These are phyloP conservation scores for Fusarium newnesense DNA, from an alignment of 2,329 filamentous ascomycete genomes.

Conservation along the genomic window DNA sequence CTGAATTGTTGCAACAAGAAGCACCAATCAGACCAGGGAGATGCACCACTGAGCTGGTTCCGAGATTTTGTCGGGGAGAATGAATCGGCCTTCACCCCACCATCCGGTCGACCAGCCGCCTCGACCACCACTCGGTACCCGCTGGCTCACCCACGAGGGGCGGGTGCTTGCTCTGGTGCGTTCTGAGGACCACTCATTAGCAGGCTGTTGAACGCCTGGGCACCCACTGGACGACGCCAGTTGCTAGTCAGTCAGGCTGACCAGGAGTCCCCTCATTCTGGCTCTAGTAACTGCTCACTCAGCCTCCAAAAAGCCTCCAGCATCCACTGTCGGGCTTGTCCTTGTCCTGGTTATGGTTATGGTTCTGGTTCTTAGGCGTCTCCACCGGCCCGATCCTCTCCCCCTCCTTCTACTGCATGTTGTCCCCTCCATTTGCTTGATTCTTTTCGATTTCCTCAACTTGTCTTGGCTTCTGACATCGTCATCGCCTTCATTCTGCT, in stretches of 20 bases:
- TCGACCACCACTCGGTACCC: slow-evolving; percentile 33
- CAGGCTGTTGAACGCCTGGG: slow-evolving; percentile 35
- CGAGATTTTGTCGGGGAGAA: slow-evolving; percentile 45
- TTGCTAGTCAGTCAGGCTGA: slow-evolving; percentile 40
- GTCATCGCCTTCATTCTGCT: slow-evolving; percentile 38
- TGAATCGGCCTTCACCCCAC: slow-evolving; percentile 38
- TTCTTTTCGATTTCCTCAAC: slow-evolving; percentile 40
- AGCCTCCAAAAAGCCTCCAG: slow-evolving; percentile 32
- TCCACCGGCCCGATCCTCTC: slow-evolving; percentile 41
- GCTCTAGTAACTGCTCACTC: slow-evolving; percentile 18
- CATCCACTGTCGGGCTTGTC: slow-evolving; percentile 26
- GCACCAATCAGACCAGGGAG: slow-evolving; percentile 33
- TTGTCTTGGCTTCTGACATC: slow-evolving; percentile 36
- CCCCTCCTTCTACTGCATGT: slow-evolving; percentile 34
- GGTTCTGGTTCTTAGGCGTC: slow-evolving; percentile 23
- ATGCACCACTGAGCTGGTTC: slow-evolving; percentile 41
- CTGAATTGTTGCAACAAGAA: slow-evolving; percentile 19
- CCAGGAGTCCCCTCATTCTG: slow-evolving; percentile 32
- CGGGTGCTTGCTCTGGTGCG: slow-evolving; percentile 23
- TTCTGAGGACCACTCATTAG: slow-evolving; percentile 33
- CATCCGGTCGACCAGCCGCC: slow-evolving; percentile 22
- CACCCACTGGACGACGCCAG: slow-evolving; percentile 34
- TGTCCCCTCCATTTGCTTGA: slow-evolving; percentile 40
- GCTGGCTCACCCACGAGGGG: slow-evolving; percentile 36
- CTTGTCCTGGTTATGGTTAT: slow-evolving; percentile 32